These are phyloP conservation scores for Ogataea nakhonphanomensis DNA, from an alignment of 805 yeast species.

Conservation along the genomic window DNA sequence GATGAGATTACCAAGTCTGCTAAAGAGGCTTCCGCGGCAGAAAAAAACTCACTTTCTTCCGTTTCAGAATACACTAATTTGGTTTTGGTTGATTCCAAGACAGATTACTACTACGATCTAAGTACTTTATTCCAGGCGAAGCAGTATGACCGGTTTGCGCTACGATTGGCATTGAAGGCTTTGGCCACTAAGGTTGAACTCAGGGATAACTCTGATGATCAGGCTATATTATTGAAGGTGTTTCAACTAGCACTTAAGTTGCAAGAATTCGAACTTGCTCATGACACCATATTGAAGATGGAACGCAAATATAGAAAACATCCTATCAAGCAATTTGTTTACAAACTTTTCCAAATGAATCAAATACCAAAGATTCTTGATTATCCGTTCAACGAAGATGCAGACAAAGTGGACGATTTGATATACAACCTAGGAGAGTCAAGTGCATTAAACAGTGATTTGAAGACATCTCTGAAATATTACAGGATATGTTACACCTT, in stretches of 20 bases:
- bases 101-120: conserved; percentile 37
- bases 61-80: conserved; percentile 18
- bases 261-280: conserved; percentile 30
- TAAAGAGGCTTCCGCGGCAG: conserved; percentile 14
- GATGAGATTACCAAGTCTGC: conserved; percentile 28
- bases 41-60: conserved; percentile 20
- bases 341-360: conserved; percentile 37
- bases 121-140: conserved; percentile 36
- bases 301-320: conserved; percentile 18
- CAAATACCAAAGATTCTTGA: conserved; percentile 38
- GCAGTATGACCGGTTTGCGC: conserved; percentile 32
- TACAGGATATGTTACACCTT: conserved; percentile 51
- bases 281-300: conserved; percentile 29
- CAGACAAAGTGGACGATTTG: conserved; percentile 40
- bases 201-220: conserved; percentile 22
- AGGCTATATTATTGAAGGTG: conserved; percentile 21
- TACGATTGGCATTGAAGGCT: conserved; percentile 32
- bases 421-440: conserved; percentile 32
- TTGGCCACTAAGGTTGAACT: conserved; percentile 19
- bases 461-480: conserved; percentile 37
- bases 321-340: conserved; percentile 35
- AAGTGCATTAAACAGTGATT: conserved; percentile 26
- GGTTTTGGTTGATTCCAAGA: conserved; percentile 31
- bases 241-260: conserved; percentile 32
- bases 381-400: conserved; percentile 43